Conservation (phyloP, 306 rosid genomes). For the Mucuna pruriens region DNA sequence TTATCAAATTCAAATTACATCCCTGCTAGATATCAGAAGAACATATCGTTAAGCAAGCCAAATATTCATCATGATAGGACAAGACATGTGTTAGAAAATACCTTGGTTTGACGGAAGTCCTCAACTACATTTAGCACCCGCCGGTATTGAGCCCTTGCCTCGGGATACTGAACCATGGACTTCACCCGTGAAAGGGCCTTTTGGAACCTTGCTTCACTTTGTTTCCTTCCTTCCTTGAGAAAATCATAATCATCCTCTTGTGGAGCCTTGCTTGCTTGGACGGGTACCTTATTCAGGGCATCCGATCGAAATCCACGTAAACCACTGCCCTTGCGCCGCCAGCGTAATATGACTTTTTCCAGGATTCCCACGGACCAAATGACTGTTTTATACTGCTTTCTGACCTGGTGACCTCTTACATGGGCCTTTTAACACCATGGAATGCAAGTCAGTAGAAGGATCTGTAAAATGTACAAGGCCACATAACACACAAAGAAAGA, state of each 20-base stretch:
- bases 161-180: slow-evolving; percentile 96
- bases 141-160: slow-evolving; percentile 91
- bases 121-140: slow-evolving; percentile 82
- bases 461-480: slow-evolving; percentile 1
- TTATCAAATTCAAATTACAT: slow-evolving; percentile 40
- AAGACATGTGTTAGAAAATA: slow-evolving; percentile 23
- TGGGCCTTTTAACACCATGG: slow-evolving; percentile 72
- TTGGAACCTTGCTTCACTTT: slow-evolving; percentile 78
- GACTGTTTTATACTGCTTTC: slow-evolving; percentile 70
- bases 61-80: slow-evolving; percentile 5
- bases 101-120: slow-evolving; percentile 75
- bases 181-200: slow-evolving; percentile 91
- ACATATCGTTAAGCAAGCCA: slow-evolving; percentile 21
- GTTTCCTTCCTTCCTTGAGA: slow-evolving; percentile 82
- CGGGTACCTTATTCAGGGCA: slow-evolving; percentile 45
- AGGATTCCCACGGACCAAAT: slow-evolving; percentile 90
- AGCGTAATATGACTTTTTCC: slow-evolving; percentile 84
- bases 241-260: slow-evolving; percentile 79
- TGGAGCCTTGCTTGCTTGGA: slow-evolving; percentile 25
- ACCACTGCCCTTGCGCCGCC: slow-evolving; percentile 95
- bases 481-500: background rate
- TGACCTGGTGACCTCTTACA: slow-evolving; percentile 93
- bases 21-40: slow-evolving; percentile 46
- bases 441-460: slow-evolving; percentile 48
- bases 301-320: slow-evolving; percentile 77